phyloP scores from a whole-genome alignment of 805 yeast species.

The Starmerella vaccinii region DNA sequence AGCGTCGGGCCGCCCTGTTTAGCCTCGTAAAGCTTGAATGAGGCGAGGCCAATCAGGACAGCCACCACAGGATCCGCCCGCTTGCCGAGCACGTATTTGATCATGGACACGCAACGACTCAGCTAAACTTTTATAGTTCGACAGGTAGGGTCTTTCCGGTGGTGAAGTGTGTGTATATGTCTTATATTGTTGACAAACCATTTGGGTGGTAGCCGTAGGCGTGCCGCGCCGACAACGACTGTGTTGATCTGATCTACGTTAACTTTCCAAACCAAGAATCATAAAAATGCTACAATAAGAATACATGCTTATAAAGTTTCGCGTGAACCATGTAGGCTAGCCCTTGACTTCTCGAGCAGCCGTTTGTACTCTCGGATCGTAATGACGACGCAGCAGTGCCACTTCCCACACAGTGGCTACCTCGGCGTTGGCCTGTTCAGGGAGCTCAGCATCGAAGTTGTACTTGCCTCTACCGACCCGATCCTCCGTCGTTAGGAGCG shows the following conservation, averaged over 20 bases:
- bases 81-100: conserved; percentile 23
- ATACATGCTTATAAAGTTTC: not conserved
- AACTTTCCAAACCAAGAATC: not conserved
- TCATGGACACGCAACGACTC: conserved; percentile 12
- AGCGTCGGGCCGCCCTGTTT: conserved; percentile 25
- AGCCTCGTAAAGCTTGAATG: conserved; percentile 24
- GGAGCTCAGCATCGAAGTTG: conserved; percentile 51
- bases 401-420: conserved; percentile 90
- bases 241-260: not conserved
- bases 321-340: not conserved
- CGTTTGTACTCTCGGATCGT: conserved; percentile 67
- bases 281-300: not conserved
- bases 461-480: conserved; percentile 72
- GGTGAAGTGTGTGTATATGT: not conserved
- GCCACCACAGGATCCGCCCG: conserved; percentile 25
- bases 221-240: too few relatives aligned
- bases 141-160: not conserved
- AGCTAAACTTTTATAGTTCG: too few relatives aligned
- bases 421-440: conserved; percentile 71
- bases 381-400: conserved; percentile 67
- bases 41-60: conserved; percentile 19
- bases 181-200: not conserved
- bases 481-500: conserved; percentile 81
- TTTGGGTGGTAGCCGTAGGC: not conserved
- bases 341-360: conserved; percentile 35